A percentile compares a stretch with the other conserved stretches of the same genome.
phyloP scores from a whole-genome alignment of 2,329 filamentous ascomycete species.

The Apiospora arundinis region DNA sequence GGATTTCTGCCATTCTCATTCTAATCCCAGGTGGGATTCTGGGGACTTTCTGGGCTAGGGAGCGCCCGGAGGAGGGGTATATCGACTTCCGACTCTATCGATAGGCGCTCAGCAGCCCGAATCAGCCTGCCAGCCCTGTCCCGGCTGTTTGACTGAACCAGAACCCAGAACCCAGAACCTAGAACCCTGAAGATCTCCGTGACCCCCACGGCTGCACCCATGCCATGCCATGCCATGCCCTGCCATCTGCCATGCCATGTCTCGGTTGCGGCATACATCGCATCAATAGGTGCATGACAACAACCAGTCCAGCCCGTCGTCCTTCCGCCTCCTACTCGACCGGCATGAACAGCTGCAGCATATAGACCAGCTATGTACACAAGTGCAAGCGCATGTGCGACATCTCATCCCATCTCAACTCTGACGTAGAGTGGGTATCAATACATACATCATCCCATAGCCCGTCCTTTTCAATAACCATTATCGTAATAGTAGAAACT shows the following conservation, averaged over 20 bases:
- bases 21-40: not conserved
- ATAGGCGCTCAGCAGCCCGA: not conserved
- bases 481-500: not conserved
- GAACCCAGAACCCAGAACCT: not conserved
- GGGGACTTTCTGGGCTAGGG: slow-evolving; percentile 1
- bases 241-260: slow-evolving; percentile 11
- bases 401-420: not conserved
- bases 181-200: slow-evolving; percentile 10
- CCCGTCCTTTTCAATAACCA: not conserved
- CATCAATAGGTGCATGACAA: not conserved
- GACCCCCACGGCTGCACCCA: slow-evolving; percentile 10
- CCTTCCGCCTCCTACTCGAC: not conserved
- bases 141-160: not conserved
- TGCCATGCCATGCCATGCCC: not conserved
- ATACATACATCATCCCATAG: not conserved
- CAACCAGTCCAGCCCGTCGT: not conserved
- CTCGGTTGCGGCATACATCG: not conserved
- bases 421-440: slow-evolving; percentile 16
- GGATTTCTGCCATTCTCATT: too few species aligned
- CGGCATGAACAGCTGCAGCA: slow-evolving; percentile 4
- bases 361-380: not conserved
- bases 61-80: not conserved
- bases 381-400: not conserved
- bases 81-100: not conserved
- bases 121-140: not conserved